Base-by-base conservation (phyloP, 371 early-diverging fungal genomes). In the Synchytrium microbalum region DNA sequence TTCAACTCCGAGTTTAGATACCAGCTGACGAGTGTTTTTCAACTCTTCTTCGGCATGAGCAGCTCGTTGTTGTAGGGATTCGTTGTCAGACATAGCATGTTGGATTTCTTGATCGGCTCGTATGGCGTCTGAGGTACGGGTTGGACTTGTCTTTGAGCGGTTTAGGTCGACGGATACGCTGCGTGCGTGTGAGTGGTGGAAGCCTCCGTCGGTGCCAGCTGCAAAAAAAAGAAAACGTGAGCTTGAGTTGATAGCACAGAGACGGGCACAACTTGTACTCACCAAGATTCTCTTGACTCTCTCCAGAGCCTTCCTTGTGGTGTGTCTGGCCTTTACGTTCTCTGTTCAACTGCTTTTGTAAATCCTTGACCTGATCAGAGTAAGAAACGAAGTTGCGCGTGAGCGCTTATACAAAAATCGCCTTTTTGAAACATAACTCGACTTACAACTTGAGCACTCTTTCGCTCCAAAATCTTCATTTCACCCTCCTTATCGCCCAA, bases 321-420 rank as follows among this genome's bases (percentile, higher is more conserved):
- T 38, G 46, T 38, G 10, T 19, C 10, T 38, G 46, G 46, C 46
- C 46, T 63, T 67, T 65, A 24, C 73, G 52, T 60, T 79, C 75
- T 61, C 75, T 79, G 16, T 66, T n/a, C 2, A 79, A 58, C 61
- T 79, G 79, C 66, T 77, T 76, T 33, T 79, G 79, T 30, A 79
- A 58, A 66, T 79, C 79, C 61, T 75, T 77, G 26, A 79, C 69
- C 78, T 78, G 51, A 14, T 32, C 52, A 16, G 25, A 1, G 32
- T 31, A 56, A 52, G n/a, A 31, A 67, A 3, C 32, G n/a, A n/a
- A n/a, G n/a, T n/a, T n/a, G n/a, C n/a, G n/a, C n/a, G n/a, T 2
- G 5, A 23, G 5, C 8, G 0, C 24, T 29, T 56, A 38, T 33
- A 16, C 59, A 23, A 28, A 28, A 59, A 25, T 38, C 13, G 46